These are phyloP conservation scores for Kodamaea anthophila DNA, from an alignment of 1,139 yeast genomes.

Conservation along the genomic window DNA sequence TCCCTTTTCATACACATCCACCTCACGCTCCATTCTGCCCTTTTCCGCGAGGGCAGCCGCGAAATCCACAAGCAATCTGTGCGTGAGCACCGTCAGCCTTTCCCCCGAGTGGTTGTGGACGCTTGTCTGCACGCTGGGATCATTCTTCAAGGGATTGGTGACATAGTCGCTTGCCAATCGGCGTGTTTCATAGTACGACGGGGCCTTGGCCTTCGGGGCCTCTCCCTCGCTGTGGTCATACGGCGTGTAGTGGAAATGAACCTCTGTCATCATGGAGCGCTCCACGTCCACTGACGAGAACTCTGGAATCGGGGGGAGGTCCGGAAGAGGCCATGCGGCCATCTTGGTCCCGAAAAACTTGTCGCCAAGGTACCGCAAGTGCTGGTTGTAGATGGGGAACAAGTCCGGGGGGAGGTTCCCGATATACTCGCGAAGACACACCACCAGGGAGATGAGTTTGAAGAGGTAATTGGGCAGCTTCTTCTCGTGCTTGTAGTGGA, in stretches of 20 bases:
- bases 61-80: conserved; percentile 31
- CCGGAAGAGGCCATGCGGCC: conserved; percentile 73
- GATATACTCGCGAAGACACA: conserved; percentile 75
- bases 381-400: conserved; percentile 66
- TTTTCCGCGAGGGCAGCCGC: conserved; percentile 26
- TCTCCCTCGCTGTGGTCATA: conserved; percentile 30
- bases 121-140: conserved; percentile 53
- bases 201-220: conserved; percentile 17
- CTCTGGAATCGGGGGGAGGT: conserved; percentile 54
- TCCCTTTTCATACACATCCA: conserved; percentile 17
- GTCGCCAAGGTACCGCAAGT: conserved; percentile 52
- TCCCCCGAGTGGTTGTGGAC: conserved; percentile 31
- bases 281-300: conserved; percentile 73
- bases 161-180: conserved; percentile 65
- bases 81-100: conserved; percentile 27
- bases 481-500: conserved; percentile 21
- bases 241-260: conserved; percentile 55
- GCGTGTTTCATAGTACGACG: conserved; percentile 55
- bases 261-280: conserved; percentile 71
- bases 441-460: conserved; percentile 73
- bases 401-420: conserved; percentile 80
- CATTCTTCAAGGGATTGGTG: conserved; percentile 58
- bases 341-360: conserved; percentile 43
- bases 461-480: conserved; percentile 46
- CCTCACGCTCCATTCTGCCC: conserved; percentile 13